Conservation (phyloP, 2,329 filamentous ascomycete species). For the Aspergillus udagawae region DNA sequence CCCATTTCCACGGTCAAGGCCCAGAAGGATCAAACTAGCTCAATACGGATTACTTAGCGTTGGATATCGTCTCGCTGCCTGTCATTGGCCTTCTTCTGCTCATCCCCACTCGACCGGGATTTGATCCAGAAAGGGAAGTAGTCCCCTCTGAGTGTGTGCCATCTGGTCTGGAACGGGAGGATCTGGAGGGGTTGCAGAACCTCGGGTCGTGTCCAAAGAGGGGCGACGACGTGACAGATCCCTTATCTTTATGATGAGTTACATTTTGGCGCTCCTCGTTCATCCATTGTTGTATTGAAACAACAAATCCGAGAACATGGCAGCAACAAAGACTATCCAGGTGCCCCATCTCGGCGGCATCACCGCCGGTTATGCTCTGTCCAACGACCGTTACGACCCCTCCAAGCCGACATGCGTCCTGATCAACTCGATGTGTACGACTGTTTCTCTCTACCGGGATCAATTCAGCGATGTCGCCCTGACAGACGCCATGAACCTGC, state of each 20-base stretch:
- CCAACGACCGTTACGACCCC: conserved; percentile 43
- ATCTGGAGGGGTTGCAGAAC: too few species aligned
- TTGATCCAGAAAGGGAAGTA: background rate
- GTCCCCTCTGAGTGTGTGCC: background rate
- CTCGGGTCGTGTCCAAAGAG: too few species aligned
- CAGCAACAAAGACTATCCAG: conserved; percentile 31
- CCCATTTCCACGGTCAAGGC: background rate
- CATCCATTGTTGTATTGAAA: background rate
- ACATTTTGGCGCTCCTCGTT: background rate
- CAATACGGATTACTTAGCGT: too few species aligned
- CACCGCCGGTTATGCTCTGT: conserved; percentile 46
- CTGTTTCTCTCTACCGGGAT: conserved; percentile 40
- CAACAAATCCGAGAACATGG: conserved; percentile 11
- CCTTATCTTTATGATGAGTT: background rate
- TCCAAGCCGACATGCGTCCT: conserved; percentile 50
- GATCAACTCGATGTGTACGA: conserved; percentile 51
- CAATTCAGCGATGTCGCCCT: conserved; percentile 38
- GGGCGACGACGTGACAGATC: background rate
- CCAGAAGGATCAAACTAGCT: background rate
- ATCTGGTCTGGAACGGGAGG: background rate
- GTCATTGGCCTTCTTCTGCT: background rate
- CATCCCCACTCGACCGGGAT: background rate
- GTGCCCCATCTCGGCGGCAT: conserved; percentile 51
- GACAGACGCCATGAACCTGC: conserved; percentile 42
- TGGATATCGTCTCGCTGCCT: background rate